A percentile compares a stretch with the other conserved stretches of the same genome.
Evolutionary conservation across 2,329 filamentous ascomycete genomes (phyloP).

Genomic region (Aspergillus sp.): DNA sequence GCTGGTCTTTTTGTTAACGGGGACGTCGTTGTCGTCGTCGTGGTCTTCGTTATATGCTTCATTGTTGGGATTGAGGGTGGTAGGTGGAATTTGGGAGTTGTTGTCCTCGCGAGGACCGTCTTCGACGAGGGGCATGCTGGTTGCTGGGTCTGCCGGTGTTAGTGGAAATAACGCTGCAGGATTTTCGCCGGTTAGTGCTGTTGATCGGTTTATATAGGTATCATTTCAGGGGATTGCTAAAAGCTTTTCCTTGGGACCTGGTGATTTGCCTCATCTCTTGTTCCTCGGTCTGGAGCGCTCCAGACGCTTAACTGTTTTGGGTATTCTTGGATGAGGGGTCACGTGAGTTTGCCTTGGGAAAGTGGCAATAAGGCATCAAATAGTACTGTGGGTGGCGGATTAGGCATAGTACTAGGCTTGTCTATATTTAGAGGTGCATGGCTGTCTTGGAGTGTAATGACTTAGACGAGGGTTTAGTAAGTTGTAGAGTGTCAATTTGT

Average conservation of each 20-base stretch:
- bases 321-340: neutral
- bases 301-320: neutral
- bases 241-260: neutral
- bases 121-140: slow-evolving; percentile 3
- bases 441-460: too few species aligned
- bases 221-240: neutral
- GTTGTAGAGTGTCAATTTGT: too few species aligned
- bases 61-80: neutral
- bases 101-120: neutral
- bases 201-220: neutral
- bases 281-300: neutral
- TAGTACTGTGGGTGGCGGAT: neutral
- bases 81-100: neutral
- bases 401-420: neutral
- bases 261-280: neutral
- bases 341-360: neutral
- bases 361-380: neutral
- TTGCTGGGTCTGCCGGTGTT: neutral
- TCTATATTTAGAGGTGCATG: too few species aligned
- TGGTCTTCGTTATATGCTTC: neutral
- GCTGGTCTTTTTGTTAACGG: slow-evolving; percentile 36
- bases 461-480: too few species aligned
- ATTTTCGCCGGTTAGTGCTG: neutral
- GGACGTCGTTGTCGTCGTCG: slow-evolving; percentile 25
- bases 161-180: neutral